Evolutionary conservation across 169 alveolate genomes (phyloP).

Genomic region (Plasmodium vinckei): DNA sequence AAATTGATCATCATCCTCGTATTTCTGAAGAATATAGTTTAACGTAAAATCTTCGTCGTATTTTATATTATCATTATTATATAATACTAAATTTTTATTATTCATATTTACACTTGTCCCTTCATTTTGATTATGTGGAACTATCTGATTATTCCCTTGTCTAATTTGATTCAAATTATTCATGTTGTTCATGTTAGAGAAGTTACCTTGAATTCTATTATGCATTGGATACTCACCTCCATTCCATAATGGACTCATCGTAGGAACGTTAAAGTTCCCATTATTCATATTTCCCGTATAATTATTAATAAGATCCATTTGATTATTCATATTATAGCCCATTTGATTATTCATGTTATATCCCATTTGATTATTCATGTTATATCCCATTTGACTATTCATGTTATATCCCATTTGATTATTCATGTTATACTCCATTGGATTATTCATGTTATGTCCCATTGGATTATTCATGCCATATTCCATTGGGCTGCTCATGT

Average conservation of each 20-base stretch:
- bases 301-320: neutral
- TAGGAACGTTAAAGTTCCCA: neutral
- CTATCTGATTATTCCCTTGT: neutral
- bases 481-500: neutral
- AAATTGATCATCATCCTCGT: constrained; percentile 63
- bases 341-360: neutral
- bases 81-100: constrained; percentile 39
- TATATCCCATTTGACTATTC: neutral
- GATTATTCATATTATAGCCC: neutral
- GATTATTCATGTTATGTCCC: neutral
- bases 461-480: neutral
- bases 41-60: constrained; percentile 68
- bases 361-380: constrained; percentile 2
- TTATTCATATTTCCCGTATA: neutral
- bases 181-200: neutral
- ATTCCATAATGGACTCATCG: too few relatives aligned
- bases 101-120: constrained; percentile 4
- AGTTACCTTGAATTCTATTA: too few relatives aligned
- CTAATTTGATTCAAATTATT: neutral
- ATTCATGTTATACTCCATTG: neutral
- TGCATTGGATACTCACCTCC: too few relatives aligned
- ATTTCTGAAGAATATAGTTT: constrained; percentile 59
- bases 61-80: constrained; percentile 25
- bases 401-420: constrained; percentile 13
- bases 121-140: neutral